phyloP scores from a whole-genome alignment of 2,329 filamentous ascomycete genomes.

The Colletotrichum sublineola region DNA sequence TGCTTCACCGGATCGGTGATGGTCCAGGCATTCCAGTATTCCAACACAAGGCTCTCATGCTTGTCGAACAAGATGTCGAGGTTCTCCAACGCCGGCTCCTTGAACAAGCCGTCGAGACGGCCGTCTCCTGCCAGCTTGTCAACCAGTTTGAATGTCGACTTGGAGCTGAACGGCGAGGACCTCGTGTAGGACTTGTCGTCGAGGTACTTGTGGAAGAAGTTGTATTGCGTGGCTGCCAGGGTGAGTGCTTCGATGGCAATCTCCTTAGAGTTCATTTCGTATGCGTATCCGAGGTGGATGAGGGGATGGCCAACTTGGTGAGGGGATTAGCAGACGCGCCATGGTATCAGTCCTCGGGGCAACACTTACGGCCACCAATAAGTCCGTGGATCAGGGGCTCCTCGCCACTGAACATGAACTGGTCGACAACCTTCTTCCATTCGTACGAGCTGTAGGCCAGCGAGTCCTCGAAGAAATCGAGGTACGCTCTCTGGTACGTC shows the following conservation, averaged over 20 bases:
- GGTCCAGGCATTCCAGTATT: slow-evolving; percentile 93
- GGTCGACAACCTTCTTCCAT: slow-evolving; percentile 82
- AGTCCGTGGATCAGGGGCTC: slow-evolving; percentile 85
- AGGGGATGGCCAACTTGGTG: slow-evolving; percentile 84
- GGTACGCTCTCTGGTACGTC: slow-evolving; percentile 87
- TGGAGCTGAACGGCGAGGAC: slow-evolving; percentile 69
- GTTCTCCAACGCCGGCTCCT: slow-evolving; percentile 70
- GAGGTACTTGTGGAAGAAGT: slow-evolving; percentile 74
- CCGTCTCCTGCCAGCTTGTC: slow-evolving; percentile 76
- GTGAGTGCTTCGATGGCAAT: slow-evolving; percentile 90
- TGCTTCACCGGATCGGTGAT: slow-evolving; percentile 78
- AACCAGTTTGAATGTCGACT: slow-evolving; percentile 78
- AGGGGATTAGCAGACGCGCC: slow-evolving; percentile 46
- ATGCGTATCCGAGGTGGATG: slow-evolving; percentile 96
- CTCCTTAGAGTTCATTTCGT: slow-evolving; percentile 87
- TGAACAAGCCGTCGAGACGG: slow-evolving; percentile 76
- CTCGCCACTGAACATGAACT: slow-evolving; percentile 81
- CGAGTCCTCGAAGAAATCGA: slow-evolving; percentile 97
- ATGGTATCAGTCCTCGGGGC: neutral
- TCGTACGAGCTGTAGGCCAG: slow-evolving; percentile 83
- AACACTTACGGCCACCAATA: slow-evolving; percentile 79
- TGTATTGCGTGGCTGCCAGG: slow-evolving; percentile 71
- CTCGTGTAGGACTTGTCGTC: slow-evolving; percentile 80
- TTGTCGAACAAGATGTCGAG: slow-evolving; percentile 76
- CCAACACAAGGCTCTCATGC: slow-evolving; percentile 78